Base-by-base conservation (phyloP, 2,329 filamentous ascomycete genomes). In the Aureobasidium sp. region DNA sequence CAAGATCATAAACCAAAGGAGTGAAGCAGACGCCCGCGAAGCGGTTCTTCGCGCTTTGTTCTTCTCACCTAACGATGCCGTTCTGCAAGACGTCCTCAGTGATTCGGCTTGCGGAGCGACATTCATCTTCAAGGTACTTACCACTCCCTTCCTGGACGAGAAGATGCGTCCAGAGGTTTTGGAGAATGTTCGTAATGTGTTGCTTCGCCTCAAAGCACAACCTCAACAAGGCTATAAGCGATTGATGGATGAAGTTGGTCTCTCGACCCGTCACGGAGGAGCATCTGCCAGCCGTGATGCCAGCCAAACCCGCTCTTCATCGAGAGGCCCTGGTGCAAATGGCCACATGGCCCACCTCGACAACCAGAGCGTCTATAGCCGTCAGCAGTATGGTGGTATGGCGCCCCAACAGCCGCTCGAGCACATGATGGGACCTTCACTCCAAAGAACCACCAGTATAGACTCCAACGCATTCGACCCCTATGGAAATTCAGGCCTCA, bases 1-100 rank as follows among this genome's bases (percentile, higher is more conserved):
- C 61, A 99, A 99, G 78, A 91, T 97, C 54, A 95, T 99, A 74
- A 99, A 99, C 72, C 94, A 99, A 74, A 91, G 95, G 71, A 89
- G 92, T 35, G 94, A 99, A 75, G 82, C 89, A 0, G 93, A 97
- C 63, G 94, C 94, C 3, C 85, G 94, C 13, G 93, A 99, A 69
- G 88, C 84, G 50, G 90, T 99, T 40, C 79, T 97, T 42, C 88
- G 90, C 71, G 92, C 93, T 2, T 78, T 99, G 35, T 97, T 99
- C 81, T 95, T 96, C 75, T 91, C 89, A 9, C 83, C 85, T 2
- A 89, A 93, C 63, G 90, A 97, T 68, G 86, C 92, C 66, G 85
- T 89, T 1, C 77, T 99, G 42, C 92, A 96, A 71, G 89, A 90
- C 60, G 97, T 99, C 62, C 79, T 99, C 35, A 88, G 85, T 63